A percentile compares a stretch with the other conserved stretches of the same genome.
Evolutionary conservation across 2,329 filamentous ascomycete species (phyloP).

Genomic region (Aspergillus niger): DNA sequence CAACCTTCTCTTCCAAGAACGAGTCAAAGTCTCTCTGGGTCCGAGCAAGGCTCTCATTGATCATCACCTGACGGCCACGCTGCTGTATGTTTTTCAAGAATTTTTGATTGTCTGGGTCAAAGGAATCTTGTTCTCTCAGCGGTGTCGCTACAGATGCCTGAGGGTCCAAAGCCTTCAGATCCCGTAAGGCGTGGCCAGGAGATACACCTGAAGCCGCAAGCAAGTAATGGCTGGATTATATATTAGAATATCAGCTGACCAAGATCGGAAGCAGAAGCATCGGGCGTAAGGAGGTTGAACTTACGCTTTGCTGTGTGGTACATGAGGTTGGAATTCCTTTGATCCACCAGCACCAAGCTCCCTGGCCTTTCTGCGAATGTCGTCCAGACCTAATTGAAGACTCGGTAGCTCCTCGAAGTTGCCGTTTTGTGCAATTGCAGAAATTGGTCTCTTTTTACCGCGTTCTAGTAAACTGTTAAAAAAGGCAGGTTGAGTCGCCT

Average conservation of each 20-base stretch:
- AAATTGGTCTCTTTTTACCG: slow-evolving; percentile 67
- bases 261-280: background rate
- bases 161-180: slow-evolving; percentile 79
- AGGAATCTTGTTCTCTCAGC: slow-evolving; percentile 40
- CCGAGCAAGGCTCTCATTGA: slow-evolving; percentile 84
- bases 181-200: slow-evolving; percentile 79
- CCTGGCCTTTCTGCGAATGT: slow-evolving; percentile 75
- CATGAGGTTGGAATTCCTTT: slow-evolving; percentile 46
- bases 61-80: slow-evolving; percentile 88
- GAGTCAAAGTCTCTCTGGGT: slow-evolving; percentile 89
- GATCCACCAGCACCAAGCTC: slow-evolving; percentile 70
- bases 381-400: slow-evolving; percentile 86
- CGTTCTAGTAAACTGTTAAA: slow-evolving; percentile 67
- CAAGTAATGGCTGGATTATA: slow-evolving; percentile 71
- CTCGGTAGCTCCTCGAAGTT: slow-evolving; percentile 78
- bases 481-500: slow-evolving; percentile 57
- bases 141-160: slow-evolving; percentile 55
- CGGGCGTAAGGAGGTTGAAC: slow-evolving; percentile 19
- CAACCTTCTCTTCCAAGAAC: slow-evolving; percentile 91
- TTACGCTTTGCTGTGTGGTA: slow-evolving; percentile 56
- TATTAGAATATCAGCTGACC: slow-evolving; percentile 4
- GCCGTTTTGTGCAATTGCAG: slow-evolving; percentile 58
- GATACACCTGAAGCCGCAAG: slow-evolving; percentile 92
- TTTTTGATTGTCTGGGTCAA: slow-evolving; percentile 62
- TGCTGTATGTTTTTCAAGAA: slow-evolving; percentile 86